Conservation (phyloP, 208 protist genomes). For the Acanthamoeba healyi region DNA sequence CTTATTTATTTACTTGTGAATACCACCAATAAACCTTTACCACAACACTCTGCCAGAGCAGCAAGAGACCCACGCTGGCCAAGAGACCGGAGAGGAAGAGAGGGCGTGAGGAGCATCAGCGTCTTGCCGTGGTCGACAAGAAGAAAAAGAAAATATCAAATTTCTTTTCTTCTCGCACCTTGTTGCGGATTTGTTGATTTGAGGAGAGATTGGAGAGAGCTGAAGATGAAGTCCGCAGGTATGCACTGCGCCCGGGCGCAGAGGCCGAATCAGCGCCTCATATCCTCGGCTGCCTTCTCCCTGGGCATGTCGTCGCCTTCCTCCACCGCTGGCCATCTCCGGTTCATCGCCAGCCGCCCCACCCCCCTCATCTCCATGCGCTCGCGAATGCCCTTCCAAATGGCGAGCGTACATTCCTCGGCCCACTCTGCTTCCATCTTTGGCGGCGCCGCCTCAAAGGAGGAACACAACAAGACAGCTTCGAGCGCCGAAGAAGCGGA, state of each 20-base stretch:
- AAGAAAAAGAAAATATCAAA: too few relatives aligned
- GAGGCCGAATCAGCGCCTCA: neutral
- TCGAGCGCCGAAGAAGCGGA: neutral
- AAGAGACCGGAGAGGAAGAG: too few relatives aligned
- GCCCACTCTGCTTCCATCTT: neutral
- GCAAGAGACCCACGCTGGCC: too few relatives aligned
- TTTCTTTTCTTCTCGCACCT: neutral
- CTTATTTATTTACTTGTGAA: neutral
- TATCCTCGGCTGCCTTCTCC: neutral
- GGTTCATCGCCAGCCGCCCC: neutral
- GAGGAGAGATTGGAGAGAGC: too few relatives aligned
- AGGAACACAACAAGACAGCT: neutral
- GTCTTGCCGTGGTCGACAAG: too few relatives aligned
- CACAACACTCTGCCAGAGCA: too few relatives aligned
- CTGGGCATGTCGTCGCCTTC: neutral
- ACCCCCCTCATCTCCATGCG: neutral
- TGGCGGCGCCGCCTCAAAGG: neutral
- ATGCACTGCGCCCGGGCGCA: neutral
- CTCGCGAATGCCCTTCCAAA: neutral
- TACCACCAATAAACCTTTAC: neutral
- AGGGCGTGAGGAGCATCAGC: too few relatives aligned
- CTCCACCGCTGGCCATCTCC: slow-evolving; percentile 7
- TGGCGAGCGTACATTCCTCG: neutral
- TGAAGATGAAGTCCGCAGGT: neutral
- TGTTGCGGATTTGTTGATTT: neutral